Evolutionary conservation across 2,329 filamentous ascomycete genomes (phyloP), one percentile per base, ranked within the genome.

Genomic region (Colletotrichum tanaceti): DNA sequence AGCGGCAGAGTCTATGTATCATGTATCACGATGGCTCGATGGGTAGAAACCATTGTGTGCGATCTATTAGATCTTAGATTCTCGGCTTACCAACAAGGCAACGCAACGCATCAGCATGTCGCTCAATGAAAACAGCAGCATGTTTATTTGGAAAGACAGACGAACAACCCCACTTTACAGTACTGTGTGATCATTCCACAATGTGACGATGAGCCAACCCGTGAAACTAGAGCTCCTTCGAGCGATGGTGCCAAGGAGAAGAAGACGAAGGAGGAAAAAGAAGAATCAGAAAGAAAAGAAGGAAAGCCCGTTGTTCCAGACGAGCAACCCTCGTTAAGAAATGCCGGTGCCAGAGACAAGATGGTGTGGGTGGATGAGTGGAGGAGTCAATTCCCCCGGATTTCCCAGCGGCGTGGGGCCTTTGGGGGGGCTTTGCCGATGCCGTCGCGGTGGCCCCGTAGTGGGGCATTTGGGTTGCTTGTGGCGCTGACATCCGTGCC

Each of bases 321-420:
- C 64, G 50, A 47, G 65, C 46, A 68, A 70, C 64, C 68, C 68
- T 59, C 63, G 59, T 63, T n/a, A 58, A 54, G 61, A 35, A 35
- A 58, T 39, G 58, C 58, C 67, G 63, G 63, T 67, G 62, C 69
- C 57, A 65, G 65, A 55, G 57, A 38, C 20, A 50, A 69, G 55
- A 63, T 65, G 53, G 66, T 65, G 65, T 65, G 65, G 28, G 49
- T 65, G 65, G 49, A 71, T 70, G 65, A 43, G 70, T 70, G 61
- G 69, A 70, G 62, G 68, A 65, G 68, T 69, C 44, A 35, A n/a
- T 64, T 54, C 57, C 57, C 32, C 61, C 69, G 58, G 60, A 59
- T 65, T 58, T 50, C 53, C 50, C 39, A 52, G 65, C 49, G 18
- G 35, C 60, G 61, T 54, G 65, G 65, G 65, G 61, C 32, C 32